phyloP scores from a whole-genome alignment of 2,329 filamentous ascomycete species.

The Arthrocladium fulminans region DNA sequence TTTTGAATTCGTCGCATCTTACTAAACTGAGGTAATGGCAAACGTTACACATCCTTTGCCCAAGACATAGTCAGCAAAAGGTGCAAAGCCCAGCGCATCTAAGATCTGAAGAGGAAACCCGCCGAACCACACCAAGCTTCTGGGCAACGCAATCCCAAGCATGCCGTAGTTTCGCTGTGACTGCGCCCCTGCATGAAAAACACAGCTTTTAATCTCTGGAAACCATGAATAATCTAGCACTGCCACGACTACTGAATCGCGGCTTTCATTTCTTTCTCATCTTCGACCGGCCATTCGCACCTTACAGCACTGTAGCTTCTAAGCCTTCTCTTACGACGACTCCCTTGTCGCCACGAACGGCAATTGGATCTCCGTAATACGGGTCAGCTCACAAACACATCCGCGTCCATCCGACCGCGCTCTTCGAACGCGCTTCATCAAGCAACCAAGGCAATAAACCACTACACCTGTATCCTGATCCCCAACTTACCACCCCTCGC shows the following conservation, averaged over 20 bases:
- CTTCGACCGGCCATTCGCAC: neutral
- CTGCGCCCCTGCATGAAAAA: neutral
- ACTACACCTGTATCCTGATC: too few relatives aligned
- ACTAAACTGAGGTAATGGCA: too few relatives aligned
- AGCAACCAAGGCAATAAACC: too few relatives aligned
- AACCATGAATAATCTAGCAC: neutral
- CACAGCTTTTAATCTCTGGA: neutral
- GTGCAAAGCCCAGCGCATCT: neutral
- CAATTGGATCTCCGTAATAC: neutral
- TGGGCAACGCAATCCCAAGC: neutral
- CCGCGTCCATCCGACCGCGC: neutral
- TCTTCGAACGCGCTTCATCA: too few relatives aligned
- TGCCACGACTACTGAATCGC: neutral
- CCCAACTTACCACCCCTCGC: too few relatives aligned
- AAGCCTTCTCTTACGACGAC: neutral
- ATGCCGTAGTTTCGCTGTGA: neutral
- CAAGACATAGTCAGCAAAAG: too few relatives aligned
- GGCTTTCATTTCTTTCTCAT: neutral
- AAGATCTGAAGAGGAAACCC: neutral
- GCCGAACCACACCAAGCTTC: neutral
- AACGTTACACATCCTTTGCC: too few relatives aligned
- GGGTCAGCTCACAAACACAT: neutral
- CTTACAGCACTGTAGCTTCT: neutral
- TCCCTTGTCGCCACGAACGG: neutral
- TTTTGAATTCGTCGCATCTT: too few relatives aligned